These are phyloP conservation scores for Geosmithia flava DNA, from an alignment of 2,329 filamentous ascomycete species.

Conservation along the genomic window DNA sequence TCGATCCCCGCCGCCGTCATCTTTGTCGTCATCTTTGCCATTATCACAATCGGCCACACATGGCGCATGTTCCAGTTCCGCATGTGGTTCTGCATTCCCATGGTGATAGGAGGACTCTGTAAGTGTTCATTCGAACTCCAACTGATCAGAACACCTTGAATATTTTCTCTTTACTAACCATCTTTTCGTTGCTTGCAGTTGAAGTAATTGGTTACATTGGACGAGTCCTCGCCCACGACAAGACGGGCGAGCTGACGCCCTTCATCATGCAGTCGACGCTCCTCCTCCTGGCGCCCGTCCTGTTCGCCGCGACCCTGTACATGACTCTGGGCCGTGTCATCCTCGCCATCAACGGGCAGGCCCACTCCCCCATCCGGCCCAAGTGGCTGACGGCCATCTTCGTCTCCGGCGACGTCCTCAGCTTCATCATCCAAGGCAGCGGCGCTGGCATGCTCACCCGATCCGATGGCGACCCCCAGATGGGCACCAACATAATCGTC, in stretches of 20 bases:
- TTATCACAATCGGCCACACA: slow-evolving; percentile 24
- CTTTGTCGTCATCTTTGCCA: slow-evolving; percentile 29
- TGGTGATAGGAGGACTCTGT: slow-evolving; percentile 32
- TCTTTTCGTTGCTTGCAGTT: slow-evolving; percentile 13
- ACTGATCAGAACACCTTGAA: neutral
- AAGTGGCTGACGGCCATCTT: slow-evolving; percentile 18
- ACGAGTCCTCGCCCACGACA: slow-evolving; percentile 9
- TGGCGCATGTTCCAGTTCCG: slow-evolving; percentile 26
- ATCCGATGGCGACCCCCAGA: slow-evolving; percentile 1
- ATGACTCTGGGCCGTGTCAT: slow-evolving; percentile 29
- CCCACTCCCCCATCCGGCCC: slow-evolving; percentile 8
- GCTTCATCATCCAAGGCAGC: slow-evolving; percentile 14
- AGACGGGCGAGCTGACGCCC: slow-evolving; percentile 10
- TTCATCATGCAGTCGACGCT: slow-evolving; percentile 22
- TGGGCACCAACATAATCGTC: slow-evolving; percentile 34
- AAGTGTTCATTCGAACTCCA: slow-evolving; percentile 10
- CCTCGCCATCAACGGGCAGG: slow-evolving; percentile 10
- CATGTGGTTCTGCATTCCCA: slow-evolving; percentile 34
- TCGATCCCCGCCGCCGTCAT: slow-evolving; percentile 29
- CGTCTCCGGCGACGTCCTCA: slow-evolving; percentile 15
- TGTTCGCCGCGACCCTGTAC: slow-evolving; percentile 32
- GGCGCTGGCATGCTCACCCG: slow-evolving; percentile 15
- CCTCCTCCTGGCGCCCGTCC: slow-evolving; percentile 27
- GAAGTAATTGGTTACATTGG: slow-evolving; percentile 20
- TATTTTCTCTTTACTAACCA: slow-evolving; percentile 5